These are phyloP conservation scores for Triticum timopheevii DNA, from an alignment of 176 grass and related monocot genomes.

Conservation along the genomic window DNA sequence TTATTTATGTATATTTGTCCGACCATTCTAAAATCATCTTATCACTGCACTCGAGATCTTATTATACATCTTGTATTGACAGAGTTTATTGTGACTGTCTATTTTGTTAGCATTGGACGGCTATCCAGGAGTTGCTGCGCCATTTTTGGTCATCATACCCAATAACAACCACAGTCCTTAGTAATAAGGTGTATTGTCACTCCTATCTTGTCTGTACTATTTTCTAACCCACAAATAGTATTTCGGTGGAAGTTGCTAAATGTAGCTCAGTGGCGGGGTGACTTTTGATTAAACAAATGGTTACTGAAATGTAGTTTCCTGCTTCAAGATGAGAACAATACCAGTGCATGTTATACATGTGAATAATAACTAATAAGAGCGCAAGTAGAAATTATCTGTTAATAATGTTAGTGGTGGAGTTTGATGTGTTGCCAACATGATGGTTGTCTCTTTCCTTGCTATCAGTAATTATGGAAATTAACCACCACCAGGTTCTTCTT, in stretches of 20 bases:
- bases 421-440: background rate
- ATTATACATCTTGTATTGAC: slow-evolving; percentile 28
- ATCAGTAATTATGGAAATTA: background rate
- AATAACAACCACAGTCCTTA: slow-evolving; percentile 64
- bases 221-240: background rate
- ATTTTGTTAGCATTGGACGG: slow-evolving; percentile 80
- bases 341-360: background rate
- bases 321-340: background rate
- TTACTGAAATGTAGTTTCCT: slow-evolving; percentile 1
- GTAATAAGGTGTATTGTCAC: slow-evolving; percentile 78
- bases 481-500: background rate
- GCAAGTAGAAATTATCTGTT: background rate
- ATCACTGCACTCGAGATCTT: background rate
- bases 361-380: background rate
- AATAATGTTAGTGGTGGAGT: background rate
- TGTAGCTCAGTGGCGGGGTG: background rate
- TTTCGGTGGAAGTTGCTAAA: background rate
- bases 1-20: background rate
- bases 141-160: slow-evolving; percentile 99
- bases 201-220: background rate
- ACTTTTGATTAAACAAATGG: background rate
- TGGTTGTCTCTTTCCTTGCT: background rate
- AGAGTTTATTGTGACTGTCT: slow-evolving; percentile 20
- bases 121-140: slow-evolving; percentile 84
- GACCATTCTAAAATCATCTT: slow-evolving; percentile 3